These are phyloP conservation scores for Sclerotinia minor DNA, from an alignment of 2,329 filamentous ascomycete genomes.

Conservation along the genomic window DNA sequence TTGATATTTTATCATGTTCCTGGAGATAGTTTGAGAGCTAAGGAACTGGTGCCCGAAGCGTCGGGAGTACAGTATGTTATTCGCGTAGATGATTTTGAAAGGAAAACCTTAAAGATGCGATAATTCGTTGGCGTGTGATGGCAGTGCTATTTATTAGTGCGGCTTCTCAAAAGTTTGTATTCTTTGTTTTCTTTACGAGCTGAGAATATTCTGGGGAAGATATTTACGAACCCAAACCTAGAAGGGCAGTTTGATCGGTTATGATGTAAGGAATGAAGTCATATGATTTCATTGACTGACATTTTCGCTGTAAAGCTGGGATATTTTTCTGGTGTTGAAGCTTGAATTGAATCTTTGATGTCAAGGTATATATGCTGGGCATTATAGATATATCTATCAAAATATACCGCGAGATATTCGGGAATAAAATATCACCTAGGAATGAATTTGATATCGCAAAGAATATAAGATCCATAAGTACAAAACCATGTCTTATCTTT, in stretches of 20 bases:
- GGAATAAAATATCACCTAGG: background rate
- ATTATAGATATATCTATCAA: background rate
- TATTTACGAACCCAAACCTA: no score
- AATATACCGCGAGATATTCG: background rate
- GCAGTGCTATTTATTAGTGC: no score
- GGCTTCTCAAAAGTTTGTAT: no score
- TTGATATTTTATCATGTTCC: background rate
- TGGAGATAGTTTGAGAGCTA: background rate
- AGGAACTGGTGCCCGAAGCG: background rate
- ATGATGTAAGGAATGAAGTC: conserved; percentile 11
- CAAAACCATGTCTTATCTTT: background rate
- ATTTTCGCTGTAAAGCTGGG: background rate
- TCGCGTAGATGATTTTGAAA: background rate
- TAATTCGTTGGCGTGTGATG: no score
- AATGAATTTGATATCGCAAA: background rate
- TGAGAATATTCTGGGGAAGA: background rate
- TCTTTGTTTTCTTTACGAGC: no score
- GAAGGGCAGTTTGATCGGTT: background rate
- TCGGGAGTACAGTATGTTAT: background rate
- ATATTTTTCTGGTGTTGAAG: background rate
- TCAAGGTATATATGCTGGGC: background rate
- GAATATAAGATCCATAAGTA: background rate
- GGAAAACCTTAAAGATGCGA: no score
- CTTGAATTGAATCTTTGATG: background rate
- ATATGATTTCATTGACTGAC: background rate